Evolutionary conservation across 2,329 filamentous ascomycete species (phyloP), one percentile per base, ranked within the genome.

Genomic region (Neobulgaria alba): DNA sequence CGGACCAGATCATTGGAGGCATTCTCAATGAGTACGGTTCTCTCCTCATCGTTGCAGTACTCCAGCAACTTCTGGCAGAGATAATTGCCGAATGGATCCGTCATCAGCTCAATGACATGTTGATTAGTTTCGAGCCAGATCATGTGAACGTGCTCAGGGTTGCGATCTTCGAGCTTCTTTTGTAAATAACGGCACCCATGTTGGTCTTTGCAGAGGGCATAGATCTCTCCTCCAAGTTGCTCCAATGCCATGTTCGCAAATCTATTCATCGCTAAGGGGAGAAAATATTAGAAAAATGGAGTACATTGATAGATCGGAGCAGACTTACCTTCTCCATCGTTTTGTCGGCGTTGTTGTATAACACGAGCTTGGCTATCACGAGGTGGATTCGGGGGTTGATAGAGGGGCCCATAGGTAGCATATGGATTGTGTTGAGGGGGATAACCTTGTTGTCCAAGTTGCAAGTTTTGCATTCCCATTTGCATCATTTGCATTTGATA

Each of bases 31-130:
- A 98, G 76, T 32, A 81, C 78, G 39, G 90, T 96, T 51, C 92
- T 87, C 69, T 98, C 90, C 38, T 95, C 86, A 58, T 96, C 85
- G 60, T 86, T 93, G 67, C 87, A 90, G 63, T 82, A 94, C 67
- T 98, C 92, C 21, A 98, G 76, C 48, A 98, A 72, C 74, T 96
- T 98, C 71, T 98, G 92, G 71, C 90, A 96, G 52, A 98, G 79
- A 65, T 98, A 98, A 71, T 98, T 98, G 62, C 92, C 92, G 63
- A 98, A 98, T 8, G 92, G 90, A 65, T 98, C 90, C 46, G 88
- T 95, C 92, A 98, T 98, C 51, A 98, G 73, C 68, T 98, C 92
- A 49, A 94, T 82, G 54, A 98, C 89, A 62, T 96, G 88, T 58
- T 84, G 75, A 60, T 90, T 87, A 39, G 89, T 95, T 69, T 98